Evolutionary conservation across 83 land plant species (phyloP), one percentile per base, ranked within the genome.

Genomic region (Isoetes engelmannii): DNA sequence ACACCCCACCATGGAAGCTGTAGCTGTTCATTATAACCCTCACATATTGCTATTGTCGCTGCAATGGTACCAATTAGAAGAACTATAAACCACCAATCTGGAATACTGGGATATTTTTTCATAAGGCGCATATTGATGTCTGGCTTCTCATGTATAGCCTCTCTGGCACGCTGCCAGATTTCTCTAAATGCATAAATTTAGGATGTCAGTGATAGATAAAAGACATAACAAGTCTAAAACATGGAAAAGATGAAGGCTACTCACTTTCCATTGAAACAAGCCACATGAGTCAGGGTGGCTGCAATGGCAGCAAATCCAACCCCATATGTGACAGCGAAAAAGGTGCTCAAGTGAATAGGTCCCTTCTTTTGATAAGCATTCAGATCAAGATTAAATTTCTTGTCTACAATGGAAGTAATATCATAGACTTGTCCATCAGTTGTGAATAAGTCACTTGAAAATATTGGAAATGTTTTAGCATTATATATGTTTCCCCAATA

Each of bases 201-300:
- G n/a, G n/a, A n/a, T n/a, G n/a, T 19, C 13, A 47, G 8, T 44
- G 45, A 4, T 53, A 4, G 12, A 4, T 44, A 5, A 12, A 6
- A 45, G 47, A 59, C 53, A n/a, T n/a, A n/a, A n/a, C n/a, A n/a
- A n/a, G n/a, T n/a, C n/a, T n/a, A n/a, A n/a, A n/a, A n/a, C n/a
- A n/a, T n/a, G n/a, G 6, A 61, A 55, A 48, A 55, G 6, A 9
- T 42, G 41, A 41, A 57, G 44, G 46, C 19, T 3, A 7, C 5
- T 68, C 43, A 72, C 74, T 20, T 72, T 37, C 74, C 74, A 72
- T 72, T 7, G 51, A 48, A 63, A 6, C 70, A 46, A 0, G 67
- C 67, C 5, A 80, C 78, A 62, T 81, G 77, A 0, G 81, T 60
- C 15, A 77, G 50, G 4, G 75, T 77, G 5, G 84, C 69, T 17